Conservation (phyloP, 1,139 yeast species). For the Taiozyma onychis region DNA sequence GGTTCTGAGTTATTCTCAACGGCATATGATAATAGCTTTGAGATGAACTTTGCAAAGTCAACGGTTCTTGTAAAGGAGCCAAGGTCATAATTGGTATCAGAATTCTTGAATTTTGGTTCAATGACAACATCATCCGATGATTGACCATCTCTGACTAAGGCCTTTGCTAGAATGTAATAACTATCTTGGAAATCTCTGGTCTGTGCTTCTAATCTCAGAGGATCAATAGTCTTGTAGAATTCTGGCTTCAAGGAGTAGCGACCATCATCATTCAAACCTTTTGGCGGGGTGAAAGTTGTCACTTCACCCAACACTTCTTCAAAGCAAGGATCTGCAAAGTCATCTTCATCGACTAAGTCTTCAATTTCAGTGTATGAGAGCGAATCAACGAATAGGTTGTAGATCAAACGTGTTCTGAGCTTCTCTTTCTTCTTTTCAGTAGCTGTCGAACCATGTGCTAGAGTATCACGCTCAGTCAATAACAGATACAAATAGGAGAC, state of each 20-base stretch:
- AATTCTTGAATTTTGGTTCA: constrained; percentile 33
- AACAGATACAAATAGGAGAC: constrained; percentile 51
- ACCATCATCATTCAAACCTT: constrained; percentile 51
- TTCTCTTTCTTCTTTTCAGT: constrained; percentile 25
- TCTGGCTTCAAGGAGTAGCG: constrained; percentile 44
- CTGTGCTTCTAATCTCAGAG: constrained; percentile 28
- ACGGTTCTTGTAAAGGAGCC: constrained; percentile 47
- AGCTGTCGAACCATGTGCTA: constrained; percentile 28
- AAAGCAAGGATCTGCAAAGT: constrained; percentile 29
- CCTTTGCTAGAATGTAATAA: constrained; percentile 30
- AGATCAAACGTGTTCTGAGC: constrained; percentile 37
- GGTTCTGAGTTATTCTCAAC: constrained; percentile 45
- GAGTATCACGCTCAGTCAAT: constrained; percentile 48
- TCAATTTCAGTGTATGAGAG: constrained; percentile 46
- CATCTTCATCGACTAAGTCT: constrained; percentile 32
- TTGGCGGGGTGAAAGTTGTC: constrained; percentile 47
- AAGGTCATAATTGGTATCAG: constrained; percentile 31
- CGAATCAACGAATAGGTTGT: constrained; percentile 48
- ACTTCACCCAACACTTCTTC: constrained; percentile 40
- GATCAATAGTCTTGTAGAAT: constrained; percentile 38
- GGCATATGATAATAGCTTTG: constrained; percentile 49
- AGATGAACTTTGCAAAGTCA: constrained; percentile 50
- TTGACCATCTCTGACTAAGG: constrained; percentile 29
- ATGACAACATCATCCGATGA: constrained; percentile 41
- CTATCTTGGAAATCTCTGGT: constrained; percentile 38